phyloP scores from a whole-genome alignment of 345 rosid genomes.

The Salix viminalis region DNA sequence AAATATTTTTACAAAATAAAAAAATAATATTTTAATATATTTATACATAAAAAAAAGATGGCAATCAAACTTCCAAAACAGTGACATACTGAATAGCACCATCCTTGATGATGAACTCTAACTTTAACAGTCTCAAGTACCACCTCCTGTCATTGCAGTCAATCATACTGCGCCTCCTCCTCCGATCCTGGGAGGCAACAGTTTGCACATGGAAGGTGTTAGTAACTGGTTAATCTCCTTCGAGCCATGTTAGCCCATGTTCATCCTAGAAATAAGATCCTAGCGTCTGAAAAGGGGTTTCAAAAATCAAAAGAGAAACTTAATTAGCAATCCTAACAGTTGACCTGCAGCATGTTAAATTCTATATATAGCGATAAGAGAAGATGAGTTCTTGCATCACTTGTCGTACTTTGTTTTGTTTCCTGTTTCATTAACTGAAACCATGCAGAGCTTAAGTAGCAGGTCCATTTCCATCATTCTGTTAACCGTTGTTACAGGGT shows the following conservation, averaged over 20 bases:
- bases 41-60: too few relatives aligned
- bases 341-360: neutral
- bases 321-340: neutral
- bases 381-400: neutral
- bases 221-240: neutral
- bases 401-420: neutral
- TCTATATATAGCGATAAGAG: constrained; percentile 3
- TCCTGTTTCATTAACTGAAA: neutral
- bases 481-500: constrained; percentile 7
- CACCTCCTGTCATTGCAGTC: too few relatives aligned
- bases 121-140: neutral
- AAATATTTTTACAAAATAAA: too few relatives aligned
- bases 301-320: neutral
- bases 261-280: neutral
- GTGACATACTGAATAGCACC: neutral
- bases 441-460: constrained; percentile 13
- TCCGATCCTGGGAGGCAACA: too few relatives aligned
- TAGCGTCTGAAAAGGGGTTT: neutral
- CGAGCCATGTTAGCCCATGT: neutral
- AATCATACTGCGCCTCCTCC: too few relatives aligned
- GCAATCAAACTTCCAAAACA: too few relatives aligned
- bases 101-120: neutral
- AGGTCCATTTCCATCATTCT: constrained; percentile 4
- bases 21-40: too few relatives aligned
- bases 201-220: neutral